These are phyloP conservation scores for Setaria italica DNA, from an alignment of 202 grass and related monocot genomes.

Conservation along the genomic window DNA sequence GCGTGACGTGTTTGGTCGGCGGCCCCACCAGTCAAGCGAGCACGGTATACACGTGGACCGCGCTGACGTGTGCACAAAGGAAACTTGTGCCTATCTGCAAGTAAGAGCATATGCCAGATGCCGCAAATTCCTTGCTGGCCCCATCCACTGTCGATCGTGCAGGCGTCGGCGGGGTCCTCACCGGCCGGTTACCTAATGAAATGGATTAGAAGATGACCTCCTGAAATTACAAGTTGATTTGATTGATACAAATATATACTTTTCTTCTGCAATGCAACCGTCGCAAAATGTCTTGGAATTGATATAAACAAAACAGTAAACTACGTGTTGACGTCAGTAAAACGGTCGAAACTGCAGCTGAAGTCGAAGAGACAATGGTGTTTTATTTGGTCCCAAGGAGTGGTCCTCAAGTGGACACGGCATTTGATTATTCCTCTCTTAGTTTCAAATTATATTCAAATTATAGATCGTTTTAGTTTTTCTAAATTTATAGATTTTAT, in stretches of 20 bases:
- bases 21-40: neutral
- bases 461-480: too few relatives aligned
- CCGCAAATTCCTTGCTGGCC: too few relatives aligned
- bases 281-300: neutral
- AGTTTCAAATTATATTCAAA: too few relatives aligned
- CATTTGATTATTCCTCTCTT: too few relatives aligned
- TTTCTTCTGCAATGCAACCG: neutral
- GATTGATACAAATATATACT: neutral
- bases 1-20: conserved; percentile 21
- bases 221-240: neutral
- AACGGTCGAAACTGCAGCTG: neutral
- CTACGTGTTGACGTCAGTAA: neutral
- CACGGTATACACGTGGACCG: neutral
- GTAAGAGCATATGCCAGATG: neutral
- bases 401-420: too few relatives aligned
- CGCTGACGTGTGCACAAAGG: neutral
- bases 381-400: too few relatives aligned
- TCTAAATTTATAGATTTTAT: too few relatives aligned
- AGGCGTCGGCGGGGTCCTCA: neutral
- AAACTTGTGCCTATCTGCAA: neutral
- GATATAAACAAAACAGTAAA: neutral
- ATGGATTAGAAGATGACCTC: neutral
- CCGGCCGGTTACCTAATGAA: neutral
- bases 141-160: neutral
- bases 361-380: too few relatives aligned